Percentiles rank a stretch among this genome's conserved stretches.
Conservation (phyloP, 768 basidiomycete species). For the Phaeotremella fagi region DNA sequence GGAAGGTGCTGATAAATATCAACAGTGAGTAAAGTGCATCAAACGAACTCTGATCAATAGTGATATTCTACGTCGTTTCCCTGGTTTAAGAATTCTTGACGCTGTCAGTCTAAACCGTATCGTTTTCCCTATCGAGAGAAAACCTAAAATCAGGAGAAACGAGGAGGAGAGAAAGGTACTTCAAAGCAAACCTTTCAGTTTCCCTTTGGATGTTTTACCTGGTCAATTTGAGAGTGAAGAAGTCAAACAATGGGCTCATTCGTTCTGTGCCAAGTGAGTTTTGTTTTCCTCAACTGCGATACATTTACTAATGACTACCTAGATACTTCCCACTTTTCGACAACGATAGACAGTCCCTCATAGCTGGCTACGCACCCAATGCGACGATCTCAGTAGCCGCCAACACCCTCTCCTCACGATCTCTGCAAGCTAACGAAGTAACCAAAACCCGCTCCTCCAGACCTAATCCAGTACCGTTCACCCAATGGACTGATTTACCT, state of each 20-base stretch:
- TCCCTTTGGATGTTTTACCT: constrained; percentile 57
- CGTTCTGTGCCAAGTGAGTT: constrained; percentile 55
- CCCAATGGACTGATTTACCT: constrained; percentile 25
- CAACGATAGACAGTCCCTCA: constrained; percentile 61
- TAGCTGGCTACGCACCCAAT: constrained; percentile 69
- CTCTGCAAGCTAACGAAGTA: constrained; percentile 43
- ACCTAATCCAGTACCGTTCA: constrained; percentile 26
- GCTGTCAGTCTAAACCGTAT: constrained; percentile 72
- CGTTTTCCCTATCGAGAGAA: constrained; percentile 60
- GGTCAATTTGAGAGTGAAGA: constrained; percentile 55
- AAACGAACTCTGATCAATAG: constrained; percentile 56
- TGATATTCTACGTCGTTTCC: constrained; percentile 73
- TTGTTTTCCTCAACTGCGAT: neutral
- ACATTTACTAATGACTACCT: constrained; percentile 3
- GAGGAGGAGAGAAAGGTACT: constrained; percentile 50
- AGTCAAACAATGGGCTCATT: constrained; percentile 71
- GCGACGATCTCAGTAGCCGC: constrained; percentile 89
- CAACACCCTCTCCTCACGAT: constrained; percentile 74
- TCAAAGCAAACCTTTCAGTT: constrained; percentile 56
- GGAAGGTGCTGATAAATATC: constrained; percentile 72
- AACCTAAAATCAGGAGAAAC: constrained; percentile 46
- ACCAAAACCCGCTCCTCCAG: constrained; percentile 54
- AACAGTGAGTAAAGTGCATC: constrained; percentile 43
- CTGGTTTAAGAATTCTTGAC: constrained; percentile 77
- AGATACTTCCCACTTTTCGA: constrained; percentile 88